These are phyloP conservation scores for Atractiella rhizophila DNA, from an alignment of 768 basidiomycete species.

Conservation along the genomic window DNA sequence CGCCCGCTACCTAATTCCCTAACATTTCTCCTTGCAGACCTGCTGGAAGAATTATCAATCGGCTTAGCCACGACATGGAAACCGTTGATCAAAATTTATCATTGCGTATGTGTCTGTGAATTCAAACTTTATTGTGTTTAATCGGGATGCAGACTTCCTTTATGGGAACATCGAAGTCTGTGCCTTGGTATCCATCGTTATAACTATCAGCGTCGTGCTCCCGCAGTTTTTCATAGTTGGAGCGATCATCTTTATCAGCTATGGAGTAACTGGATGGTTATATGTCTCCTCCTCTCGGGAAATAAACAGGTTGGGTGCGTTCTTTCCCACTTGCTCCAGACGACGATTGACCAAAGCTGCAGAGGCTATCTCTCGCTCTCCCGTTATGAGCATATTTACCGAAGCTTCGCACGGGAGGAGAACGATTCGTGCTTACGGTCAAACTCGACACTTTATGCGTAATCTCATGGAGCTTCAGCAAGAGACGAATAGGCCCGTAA, in stretches of 20 bases:
- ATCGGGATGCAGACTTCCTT: too few species aligned
- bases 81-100: slow-evolving; percentile 21
- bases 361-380: slow-evolving; percentile 21
- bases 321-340: too few species aligned
- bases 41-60: slow-evolving; percentile 23
- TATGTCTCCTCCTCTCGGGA: slow-evolving; percentile 24
- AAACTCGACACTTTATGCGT: slow-evolving; percentile 22
- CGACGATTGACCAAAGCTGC: too few species aligned
- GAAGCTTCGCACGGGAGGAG: slow-evolving; percentile 23
- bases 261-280: slow-evolving; percentile 20
- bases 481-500: slow-evolving; percentile 22
- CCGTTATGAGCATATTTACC: slow-evolving; percentile 23
- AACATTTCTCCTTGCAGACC: slow-evolving; percentile 16
- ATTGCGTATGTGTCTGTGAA: slow-evolving; percentile 3
- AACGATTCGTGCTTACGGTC: slow-evolving; percentile 25
- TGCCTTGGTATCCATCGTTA: slow-evolving; percentile 16
- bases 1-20: too few species aligned
- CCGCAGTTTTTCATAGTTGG: slow-evolving; percentile 21
- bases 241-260: slow-evolving; percentile 18
- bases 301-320: slow-evolving; percentile 25
- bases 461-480: slow-evolving; percentile 21
- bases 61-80: slow-evolving; percentile 23
- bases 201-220: slow-evolving; percentile 20
- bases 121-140: slow-evolving; percentile 1
- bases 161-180: too few species aligned